Percentiles rank a stretch among this genome's conserved stretches.
Evolutionary conservation across 2,329 filamentous ascomycete genomes (phyloP).

Genomic region (Ophiostoma sp.): DNA sequence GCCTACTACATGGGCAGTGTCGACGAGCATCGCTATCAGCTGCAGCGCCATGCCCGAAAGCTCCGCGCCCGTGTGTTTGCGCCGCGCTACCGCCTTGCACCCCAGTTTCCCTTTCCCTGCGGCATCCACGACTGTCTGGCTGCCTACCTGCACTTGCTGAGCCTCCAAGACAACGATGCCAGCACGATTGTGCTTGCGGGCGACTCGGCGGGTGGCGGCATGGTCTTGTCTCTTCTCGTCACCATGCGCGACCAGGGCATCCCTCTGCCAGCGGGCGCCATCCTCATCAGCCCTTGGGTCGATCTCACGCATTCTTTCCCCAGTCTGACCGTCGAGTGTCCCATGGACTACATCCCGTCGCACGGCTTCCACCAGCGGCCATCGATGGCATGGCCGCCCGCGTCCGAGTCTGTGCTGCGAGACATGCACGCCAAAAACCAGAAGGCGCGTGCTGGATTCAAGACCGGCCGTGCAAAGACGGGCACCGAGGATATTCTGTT

Average conservation of each 20-base stretch:
- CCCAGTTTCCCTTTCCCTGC: conserved; percentile 94
- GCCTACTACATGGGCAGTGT: conserved; percentile 95
- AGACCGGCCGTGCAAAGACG: background rate
- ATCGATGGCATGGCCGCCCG: conserved; percentile 86
- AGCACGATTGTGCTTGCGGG: conserved; percentile 81
- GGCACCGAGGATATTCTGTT: background rate
- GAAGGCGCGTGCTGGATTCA: conserved; percentile 35
- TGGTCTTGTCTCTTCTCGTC: conserved; percentile 76
- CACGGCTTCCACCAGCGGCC: conserved; percentile 88
- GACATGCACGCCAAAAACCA: conserved; percentile 44
- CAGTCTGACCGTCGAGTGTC: conserved; percentile 67
- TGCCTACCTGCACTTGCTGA: conserved; percentile 77
- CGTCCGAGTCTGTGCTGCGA: conserved; percentile 67
- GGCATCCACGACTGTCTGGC: conserved; percentile 85
- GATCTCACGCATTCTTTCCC: conserved; percentile 95
- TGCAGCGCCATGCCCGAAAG: conserved; percentile 92
- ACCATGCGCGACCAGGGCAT: conserved; percentile 75
- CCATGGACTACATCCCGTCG: conserved; percentile 80
- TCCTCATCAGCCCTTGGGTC: conserved; percentile 92
- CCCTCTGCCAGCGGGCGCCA: conserved; percentile 79
- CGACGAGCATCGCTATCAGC: conserved; percentile 95
- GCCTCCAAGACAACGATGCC: conserved; percentile 58
- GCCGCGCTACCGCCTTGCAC: conserved; percentile 78
- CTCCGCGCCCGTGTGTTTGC: conserved; percentile 85
- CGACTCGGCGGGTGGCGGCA: conserved; percentile 89